Evolutionary conservation across 805 yeast genomes (phyloP), one percentile per base, ranked within the genome.

Genomic region (Starmerella roubikii): DNA sequence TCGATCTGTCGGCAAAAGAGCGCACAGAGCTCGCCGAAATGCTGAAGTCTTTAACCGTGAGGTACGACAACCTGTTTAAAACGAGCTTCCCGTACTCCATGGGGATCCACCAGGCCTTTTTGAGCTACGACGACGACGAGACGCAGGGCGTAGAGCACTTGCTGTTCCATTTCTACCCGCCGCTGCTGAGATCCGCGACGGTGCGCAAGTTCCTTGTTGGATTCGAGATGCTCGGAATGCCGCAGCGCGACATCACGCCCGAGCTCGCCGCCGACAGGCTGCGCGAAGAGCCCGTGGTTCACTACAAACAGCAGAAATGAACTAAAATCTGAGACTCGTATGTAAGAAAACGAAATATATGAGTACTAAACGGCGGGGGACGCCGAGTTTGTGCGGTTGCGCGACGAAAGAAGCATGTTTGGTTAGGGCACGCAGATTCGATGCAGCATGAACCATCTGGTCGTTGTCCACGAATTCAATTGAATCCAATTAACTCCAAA

Each of bases 131-230:
- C 1, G 64, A 58, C n/a, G 68, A 62, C 34, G 67, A 65, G 39
- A 50, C 34, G 13, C 44, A 43, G n/a, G 43, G 27, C 16, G 56
- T 69, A 15, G 60, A 61, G 46, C 73, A 72, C 62, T 72, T 79
- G 56, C 81, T 78, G 49, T 71, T 78, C 69, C 84, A 78, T 57
- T 78, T 78, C 59, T 78, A 79, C 54, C 86, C 88, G 32, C 88
- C 88, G 7, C 63, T 78, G 47, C 64, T 78, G 49, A 66, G 86
- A 44, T 71, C 79, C 9, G 84, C 88, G 15, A 72, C 84, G 0
- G 84, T 78, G 12, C 69, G 74, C 54, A 78, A 78, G 58, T 78
- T 78, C 59, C 64, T 76, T 51, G 88, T 78, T 21, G 88, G 86
- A 1, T 78, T 75, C 49, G 82, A 74, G 57, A 52, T 65, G 57